Evolutionary conservation across 2,329 filamentous ascomycete species (phyloP).

Genomic region (Cercospora janseana): DNA sequence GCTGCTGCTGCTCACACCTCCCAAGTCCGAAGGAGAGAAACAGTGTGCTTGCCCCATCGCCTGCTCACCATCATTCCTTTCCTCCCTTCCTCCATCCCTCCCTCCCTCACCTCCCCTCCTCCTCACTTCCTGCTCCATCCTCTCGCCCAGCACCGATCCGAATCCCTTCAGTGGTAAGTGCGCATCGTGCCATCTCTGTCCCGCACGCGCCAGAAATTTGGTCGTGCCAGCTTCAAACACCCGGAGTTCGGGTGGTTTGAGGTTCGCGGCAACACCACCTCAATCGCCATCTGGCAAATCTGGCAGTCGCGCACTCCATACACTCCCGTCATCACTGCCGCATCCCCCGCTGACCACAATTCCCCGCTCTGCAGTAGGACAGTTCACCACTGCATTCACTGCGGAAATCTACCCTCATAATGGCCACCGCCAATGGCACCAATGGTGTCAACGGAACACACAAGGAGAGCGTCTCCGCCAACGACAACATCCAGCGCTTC

Average conservation of each 20-base stretch:
- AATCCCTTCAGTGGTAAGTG: constrained; percentile 3
- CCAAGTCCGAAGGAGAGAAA: no score
- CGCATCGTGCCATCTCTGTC: neutral
- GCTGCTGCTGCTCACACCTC: no score
- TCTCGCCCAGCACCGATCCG: neutral
- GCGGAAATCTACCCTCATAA: constrained; percentile 38
- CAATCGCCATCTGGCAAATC: neutral
- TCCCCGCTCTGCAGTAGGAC: no score
- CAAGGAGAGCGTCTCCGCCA: constrained; percentile 61
- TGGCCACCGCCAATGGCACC: constrained; percentile 39
- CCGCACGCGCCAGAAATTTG: neutral
- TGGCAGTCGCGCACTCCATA: neutral
- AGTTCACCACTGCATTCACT: no score
- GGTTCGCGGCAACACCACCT: neutral
- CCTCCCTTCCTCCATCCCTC: neutral
- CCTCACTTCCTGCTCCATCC: neutral
- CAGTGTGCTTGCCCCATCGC: neutral
- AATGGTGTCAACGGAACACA: constrained; percentile 20
- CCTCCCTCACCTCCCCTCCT: neutral
- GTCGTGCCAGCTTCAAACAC: constrained; percentile 6
- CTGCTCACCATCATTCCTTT: neutral
- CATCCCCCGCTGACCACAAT: no score
- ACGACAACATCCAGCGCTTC: constrained; percentile 99
- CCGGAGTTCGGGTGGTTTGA: constrained; percentile 9
- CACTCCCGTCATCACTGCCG: no score